Conservation (phyloP, 495 filamentous ascomycete species). For the Penicillium daleae region DNA sequence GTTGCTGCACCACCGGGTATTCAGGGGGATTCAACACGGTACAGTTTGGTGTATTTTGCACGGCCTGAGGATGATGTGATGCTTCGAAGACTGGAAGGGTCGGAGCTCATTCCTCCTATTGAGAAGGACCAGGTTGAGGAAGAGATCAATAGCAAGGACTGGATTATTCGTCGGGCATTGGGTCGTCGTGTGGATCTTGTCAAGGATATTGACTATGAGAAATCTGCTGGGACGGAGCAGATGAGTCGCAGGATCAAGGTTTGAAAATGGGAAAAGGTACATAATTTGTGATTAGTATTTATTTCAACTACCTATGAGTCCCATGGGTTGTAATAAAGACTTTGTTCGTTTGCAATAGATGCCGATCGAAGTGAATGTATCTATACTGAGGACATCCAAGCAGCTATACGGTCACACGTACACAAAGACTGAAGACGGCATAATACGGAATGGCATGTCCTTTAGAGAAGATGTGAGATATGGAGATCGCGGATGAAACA, state of each 20-base stretch:
- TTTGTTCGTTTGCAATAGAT: neutral
- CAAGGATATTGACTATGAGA: slow-evolving; percentile 39
- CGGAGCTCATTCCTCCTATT: slow-evolving; percentile 33
- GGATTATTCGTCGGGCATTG: slow-evolving; percentile 51
- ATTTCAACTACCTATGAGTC: neutral
- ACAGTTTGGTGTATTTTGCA: slow-evolving; percentile 66
- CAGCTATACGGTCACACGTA: neutral
- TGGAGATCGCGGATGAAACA: neutral
- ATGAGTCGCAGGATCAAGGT: slow-evolving; percentile 43
- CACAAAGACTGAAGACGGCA: too few species aligned
- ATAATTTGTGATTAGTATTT: neutral
- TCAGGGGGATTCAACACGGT: slow-evolving; percentile 54
- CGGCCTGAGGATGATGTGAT: slow-evolving; percentile 61
- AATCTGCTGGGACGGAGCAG: slow-evolving; percentile 45
- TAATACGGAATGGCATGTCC: neutral
- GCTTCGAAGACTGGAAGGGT: slow-evolving; percentile 50
- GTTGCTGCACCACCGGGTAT: slow-evolving; percentile 60
- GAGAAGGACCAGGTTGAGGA: slow-evolving; percentile 42
- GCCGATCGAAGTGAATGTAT: neutral
- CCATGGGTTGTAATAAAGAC: neutral
- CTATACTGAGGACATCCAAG: neutral
- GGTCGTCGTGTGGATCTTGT: slow-evolving; percentile 40
- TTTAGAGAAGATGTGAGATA: neutral
- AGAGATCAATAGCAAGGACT: slow-evolving; percentile 51
- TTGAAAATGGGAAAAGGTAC: slow-evolving; percentile 10